Evolutionary conservation across 202 grass and related monocot species (phyloP).

Genomic region (Schoenoplectus triqueter): DNA sequence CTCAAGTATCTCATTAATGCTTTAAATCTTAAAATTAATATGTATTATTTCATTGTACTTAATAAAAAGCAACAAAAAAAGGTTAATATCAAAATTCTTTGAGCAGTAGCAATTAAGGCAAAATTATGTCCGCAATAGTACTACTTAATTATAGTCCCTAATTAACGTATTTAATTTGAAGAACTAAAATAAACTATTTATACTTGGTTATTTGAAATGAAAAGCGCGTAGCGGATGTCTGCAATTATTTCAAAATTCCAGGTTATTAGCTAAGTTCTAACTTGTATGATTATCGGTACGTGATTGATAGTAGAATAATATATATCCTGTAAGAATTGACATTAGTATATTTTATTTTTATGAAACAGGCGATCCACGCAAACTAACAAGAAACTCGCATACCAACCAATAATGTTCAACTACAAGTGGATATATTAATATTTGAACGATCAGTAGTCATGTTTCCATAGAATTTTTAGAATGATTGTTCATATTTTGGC

Average conservation of each 20-base stretch:
- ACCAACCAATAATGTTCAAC: constrained; percentile 3
- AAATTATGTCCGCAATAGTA: not conserved
- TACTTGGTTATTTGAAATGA: not conserved
- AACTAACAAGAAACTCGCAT: not conserved
- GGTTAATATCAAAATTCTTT: not conserved
- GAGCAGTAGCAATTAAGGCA: not conserved
- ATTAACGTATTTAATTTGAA: not conserved
- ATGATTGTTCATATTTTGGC: not conserved
- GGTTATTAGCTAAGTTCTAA: not conserved
- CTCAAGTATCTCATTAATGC: too few relatives aligned
- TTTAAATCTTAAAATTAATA: too few relatives aligned
- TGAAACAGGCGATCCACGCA: too few relatives aligned
- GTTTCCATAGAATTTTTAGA: not conserved
- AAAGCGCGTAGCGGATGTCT: not conserved
- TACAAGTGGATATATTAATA: not conserved
- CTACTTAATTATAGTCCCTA: not conserved
- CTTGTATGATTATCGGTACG: not conserved
- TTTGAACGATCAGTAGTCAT: not conserved
- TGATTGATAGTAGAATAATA: not conserved
- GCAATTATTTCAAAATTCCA: not conserved
- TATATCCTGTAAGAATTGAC: not conserved
- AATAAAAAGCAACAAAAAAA: not conserved
- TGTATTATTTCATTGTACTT: not conserved
- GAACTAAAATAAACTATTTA: constrained; percentile 4
- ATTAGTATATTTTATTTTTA: not conserved